A percentile compares a stretch with the other conserved stretches of the same genome.
These are phyloP conservation scores for Hanseniaspora sp. DNA, from an alignment of 1,139 yeast genomes.

Conservation along the genomic window DNA sequence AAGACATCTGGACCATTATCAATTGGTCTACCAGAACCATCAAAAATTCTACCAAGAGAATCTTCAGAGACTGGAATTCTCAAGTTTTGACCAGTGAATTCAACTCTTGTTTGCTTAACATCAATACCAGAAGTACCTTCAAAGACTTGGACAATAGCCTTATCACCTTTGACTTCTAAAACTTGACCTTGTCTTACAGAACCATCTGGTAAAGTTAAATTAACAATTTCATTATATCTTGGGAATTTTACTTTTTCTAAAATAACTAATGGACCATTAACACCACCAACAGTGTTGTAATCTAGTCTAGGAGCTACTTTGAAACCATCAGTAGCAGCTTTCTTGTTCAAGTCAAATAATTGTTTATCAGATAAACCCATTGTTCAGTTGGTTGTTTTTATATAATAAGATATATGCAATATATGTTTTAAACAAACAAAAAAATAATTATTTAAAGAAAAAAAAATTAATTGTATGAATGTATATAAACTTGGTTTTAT, in stretches of 20 bases:
- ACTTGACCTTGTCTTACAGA: slow-evolving; percentile 92
- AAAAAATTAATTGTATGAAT: no score
- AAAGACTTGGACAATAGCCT: slow-evolving; percentile 96
- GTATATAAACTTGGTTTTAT: no score
- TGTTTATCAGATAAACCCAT: slow-evolving; percentile 30
- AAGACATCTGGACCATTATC: slow-evolving; percentile 97
- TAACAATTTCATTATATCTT: slow-evolving; percentile 90
- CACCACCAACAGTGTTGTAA: slow-evolving; percentile 95
- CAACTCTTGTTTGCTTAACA: slow-evolving; percentile 92
- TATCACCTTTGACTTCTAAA: slow-evolving; percentile 89
- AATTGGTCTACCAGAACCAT: slow-evolving; percentile 97
- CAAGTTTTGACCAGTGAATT: slow-evolving; percentile 89
- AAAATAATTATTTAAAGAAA: no score
- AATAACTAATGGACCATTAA: slow-evolving; percentile 94
- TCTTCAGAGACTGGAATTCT: slow-evolving; percentile 94
- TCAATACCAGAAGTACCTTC: slow-evolving; percentile 98
- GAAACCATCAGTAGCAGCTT: slow-evolving; percentile 85
- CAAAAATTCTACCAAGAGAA: slow-evolving; percentile 92
- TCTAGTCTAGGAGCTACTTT: slow-evolving; percentile 79
- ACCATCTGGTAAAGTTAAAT: slow-evolving; percentile 92
- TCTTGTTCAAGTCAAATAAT: slow-evolving; percentile 63
- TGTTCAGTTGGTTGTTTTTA: background rate
- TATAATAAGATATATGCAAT: background rate
- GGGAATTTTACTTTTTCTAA: slow-evolving; percentile 95
- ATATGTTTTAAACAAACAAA: no score